Evolutionary conservation across 1,139 yeast genomes (phyloP).

Genomic region (Taiozyma onychis): DNA sequence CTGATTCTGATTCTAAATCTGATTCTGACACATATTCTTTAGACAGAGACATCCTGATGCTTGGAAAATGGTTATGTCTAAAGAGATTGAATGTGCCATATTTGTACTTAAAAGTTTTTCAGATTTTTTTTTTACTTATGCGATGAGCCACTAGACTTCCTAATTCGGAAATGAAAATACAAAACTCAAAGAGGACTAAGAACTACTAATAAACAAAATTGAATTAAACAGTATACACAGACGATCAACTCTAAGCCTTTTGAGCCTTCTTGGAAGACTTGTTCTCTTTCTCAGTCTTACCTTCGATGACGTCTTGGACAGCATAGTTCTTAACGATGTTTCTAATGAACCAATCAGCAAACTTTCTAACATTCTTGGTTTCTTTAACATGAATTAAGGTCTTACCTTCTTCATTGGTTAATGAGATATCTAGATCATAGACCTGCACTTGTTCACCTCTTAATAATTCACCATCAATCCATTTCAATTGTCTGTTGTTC

Average conservation of each 20-base stretch:
- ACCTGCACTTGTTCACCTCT: slow-evolving; percentile 35
- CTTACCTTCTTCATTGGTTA: slow-evolving; percentile 30
- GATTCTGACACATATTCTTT: slow-evolving; percentile 21
- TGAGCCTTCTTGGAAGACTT: slow-evolving; percentile 1
- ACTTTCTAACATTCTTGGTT: slow-evolving; percentile 38
- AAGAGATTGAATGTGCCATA: not conserved
- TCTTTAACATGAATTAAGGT: slow-evolving; percentile 37
- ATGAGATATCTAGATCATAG: slow-evolving; percentile 38
- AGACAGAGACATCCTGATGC: slow-evolving; percentile 10
- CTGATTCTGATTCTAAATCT: slow-evolving; percentile 12
- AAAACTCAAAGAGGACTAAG: not conserved
- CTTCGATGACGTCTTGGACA: slow-evolving; percentile 36
- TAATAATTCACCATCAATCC: slow-evolving; percentile 36
- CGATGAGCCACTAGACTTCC: not conserved
- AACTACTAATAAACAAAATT: not conserved
- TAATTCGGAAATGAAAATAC: not conserved
- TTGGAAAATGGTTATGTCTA: not conserved
- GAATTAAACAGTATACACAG: not conserved
- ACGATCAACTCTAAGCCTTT: not conserved
- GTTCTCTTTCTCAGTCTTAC: slow-evolving; percentile 4
- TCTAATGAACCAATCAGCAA: slow-evolving; percentile 45
- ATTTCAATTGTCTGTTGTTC: slow-evolving; percentile 38
- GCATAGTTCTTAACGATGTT: slow-evolving; percentile 38
- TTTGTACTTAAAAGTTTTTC: not conserved
- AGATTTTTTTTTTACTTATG: not conserved